phyloP scores from a whole-genome alignment of 768 basidiomycete genomes.

The Psilocybe cubensis region DNA sequence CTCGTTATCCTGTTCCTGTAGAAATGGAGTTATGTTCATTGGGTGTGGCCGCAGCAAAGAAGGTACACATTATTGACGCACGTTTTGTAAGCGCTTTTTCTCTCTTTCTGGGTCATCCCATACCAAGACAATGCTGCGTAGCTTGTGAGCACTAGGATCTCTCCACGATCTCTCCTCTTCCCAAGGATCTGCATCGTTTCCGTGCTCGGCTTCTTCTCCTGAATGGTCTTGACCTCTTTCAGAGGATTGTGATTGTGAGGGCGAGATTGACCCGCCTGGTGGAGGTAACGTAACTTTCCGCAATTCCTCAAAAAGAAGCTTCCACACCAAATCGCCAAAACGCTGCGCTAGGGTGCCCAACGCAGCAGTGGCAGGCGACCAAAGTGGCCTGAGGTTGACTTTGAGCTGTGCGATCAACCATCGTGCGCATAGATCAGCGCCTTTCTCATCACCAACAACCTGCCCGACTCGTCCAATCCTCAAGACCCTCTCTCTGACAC shows the following conservation, averaged over 20 bases:
- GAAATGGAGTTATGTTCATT: neutral
- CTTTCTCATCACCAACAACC: slow-evolving; percentile 57
- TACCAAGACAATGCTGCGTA: slow-evolving; percentile 48
- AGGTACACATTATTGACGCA: slow-evolving; percentile 15
- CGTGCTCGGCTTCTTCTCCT: slow-evolving; percentile 5
- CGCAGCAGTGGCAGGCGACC: slow-evolving; percentile 79
- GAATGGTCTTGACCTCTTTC: slow-evolving; percentile 20
- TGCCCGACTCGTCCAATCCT: slow-evolving; percentile 74
- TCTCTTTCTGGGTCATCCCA: slow-evolving; percentile 46
- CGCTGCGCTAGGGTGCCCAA: slow-evolving; percentile 54
- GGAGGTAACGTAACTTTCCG: slow-evolving; percentile 31
- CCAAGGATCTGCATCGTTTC: slow-evolving; percentile 41
- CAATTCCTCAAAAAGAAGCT: slow-evolving; percentile 66
- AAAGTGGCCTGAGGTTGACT: slow-evolving; percentile 89
- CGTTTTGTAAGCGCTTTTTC: slow-evolving; percentile 35
- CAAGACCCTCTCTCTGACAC: slow-evolving; percentile 84
- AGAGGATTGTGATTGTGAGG: neutral
- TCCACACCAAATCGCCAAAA: slow-evolving; percentile 79
- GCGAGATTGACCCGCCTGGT: neutral
- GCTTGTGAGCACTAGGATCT: slow-evolving; percentile 71
- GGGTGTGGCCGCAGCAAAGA: neutral
- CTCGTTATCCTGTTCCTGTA: slow-evolving; percentile 31
- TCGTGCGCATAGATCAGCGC: slow-evolving; percentile 64
- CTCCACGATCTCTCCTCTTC: slow-evolving; percentile 83
- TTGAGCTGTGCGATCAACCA: slow-evolving; percentile 92